phyloP scores from a whole-genome alignment of 495 filamentous ascomycete species.

The Thermothielavioides terrestris region DNA sequence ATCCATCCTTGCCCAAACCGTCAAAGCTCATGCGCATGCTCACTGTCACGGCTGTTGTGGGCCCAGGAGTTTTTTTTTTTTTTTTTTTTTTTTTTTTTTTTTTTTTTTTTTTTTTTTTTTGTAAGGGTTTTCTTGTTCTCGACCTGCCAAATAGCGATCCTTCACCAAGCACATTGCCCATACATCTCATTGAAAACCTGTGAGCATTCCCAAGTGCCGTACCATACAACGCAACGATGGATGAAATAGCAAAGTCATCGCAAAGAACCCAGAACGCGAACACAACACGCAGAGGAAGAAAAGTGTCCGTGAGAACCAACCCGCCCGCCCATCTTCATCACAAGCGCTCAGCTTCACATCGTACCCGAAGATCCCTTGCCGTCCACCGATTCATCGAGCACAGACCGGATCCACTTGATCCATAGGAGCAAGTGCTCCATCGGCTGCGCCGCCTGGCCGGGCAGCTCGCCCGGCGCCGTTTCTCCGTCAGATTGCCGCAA shows the following conservation, averaged over 20 bases:
- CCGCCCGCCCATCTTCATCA: neutral
- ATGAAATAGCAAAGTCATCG: neutral
- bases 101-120: too few species aligned
- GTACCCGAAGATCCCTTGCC: too few species aligned
- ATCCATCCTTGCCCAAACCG: too few species aligned
- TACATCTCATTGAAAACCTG: neutral
- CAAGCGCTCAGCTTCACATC: neutral
- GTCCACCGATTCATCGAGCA: too few species aligned
- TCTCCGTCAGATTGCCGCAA: neutral
- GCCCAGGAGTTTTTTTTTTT: neutral
- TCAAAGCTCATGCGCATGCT: neutral
- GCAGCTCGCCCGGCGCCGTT: neutral
- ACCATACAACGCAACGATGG: too few species aligned
- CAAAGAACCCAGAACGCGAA: neutral
- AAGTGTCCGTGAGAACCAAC: neutral
- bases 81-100: neutral
- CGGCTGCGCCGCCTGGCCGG: neutral
- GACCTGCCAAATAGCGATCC: neutral
- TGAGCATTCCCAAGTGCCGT: neutral
- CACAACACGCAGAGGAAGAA: neutral
- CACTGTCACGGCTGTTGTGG: neutral
- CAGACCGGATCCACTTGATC: slow-evolving; percentile 13
- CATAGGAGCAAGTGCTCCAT: slow-evolving; percentile 13
- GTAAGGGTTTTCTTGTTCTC: neutral
- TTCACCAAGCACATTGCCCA: neutral